Conservation (phyloP, 2,329 filamentous ascomycete species). For the Dactylellina haptotyla region DNA sequence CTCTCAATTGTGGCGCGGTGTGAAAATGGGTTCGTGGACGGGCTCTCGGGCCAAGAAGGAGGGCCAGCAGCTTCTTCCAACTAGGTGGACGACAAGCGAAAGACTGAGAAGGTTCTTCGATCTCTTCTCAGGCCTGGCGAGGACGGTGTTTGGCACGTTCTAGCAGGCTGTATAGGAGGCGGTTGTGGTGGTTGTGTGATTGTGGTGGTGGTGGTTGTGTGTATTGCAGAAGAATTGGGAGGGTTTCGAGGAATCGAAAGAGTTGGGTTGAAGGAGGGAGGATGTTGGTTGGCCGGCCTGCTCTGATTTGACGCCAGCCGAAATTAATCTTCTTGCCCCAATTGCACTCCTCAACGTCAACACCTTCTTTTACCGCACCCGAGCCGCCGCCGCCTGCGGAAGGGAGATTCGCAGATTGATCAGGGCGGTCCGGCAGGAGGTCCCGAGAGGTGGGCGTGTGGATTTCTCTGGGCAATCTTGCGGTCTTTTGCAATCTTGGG, state of each 20-base stretch:
- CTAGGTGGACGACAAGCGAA: constrained; percentile 35
- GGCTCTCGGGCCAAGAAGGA: constrained; percentile 21
- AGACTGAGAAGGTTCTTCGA: constrained; percentile 10
- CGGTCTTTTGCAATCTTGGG: too few species aligned
- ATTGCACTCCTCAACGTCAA: constrained; percentile 55
- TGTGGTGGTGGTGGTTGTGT: neutral
- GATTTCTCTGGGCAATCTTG: too few species aligned
- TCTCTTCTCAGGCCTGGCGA: constrained; percentile 1
- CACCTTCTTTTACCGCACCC: constrained; percentile 53
- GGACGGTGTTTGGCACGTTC: constrained; percentile 13
- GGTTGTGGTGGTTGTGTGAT: neutral
- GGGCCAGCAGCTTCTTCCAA: constrained; percentile 39
- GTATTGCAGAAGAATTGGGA: constrained; percentile 6
- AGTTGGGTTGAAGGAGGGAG: constrained; percentile 2
- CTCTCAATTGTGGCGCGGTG: constrained; percentile 29
- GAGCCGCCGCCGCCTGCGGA: neutral
- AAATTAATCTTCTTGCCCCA: constrained; percentile 48
- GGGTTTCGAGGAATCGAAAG: constrained; percentile 7
- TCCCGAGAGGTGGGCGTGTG: too few species aligned
- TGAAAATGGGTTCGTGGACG: constrained; percentile 6
- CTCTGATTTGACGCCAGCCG: constrained; percentile 51
- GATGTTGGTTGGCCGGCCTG: constrained; percentile 34
- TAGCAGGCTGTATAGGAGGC: neutral
- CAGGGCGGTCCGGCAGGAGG: too few species aligned
- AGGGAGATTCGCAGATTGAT: too few species aligned